Conservation (phyloP, 1,284 basidiomycete species). For the Entoloma clypeatum region DNA sequence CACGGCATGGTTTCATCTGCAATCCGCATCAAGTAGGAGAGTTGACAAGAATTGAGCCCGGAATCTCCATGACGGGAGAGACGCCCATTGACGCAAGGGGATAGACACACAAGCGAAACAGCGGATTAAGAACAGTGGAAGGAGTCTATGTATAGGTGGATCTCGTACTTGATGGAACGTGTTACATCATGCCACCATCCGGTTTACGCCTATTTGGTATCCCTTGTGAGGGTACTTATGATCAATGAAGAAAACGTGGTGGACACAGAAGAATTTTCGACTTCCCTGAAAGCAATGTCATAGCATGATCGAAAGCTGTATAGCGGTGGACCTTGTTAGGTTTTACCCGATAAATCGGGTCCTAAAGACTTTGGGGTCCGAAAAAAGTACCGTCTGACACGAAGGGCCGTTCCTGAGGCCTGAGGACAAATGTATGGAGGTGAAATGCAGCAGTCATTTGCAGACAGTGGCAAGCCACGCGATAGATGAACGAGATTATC, state of each 20-base stretch:
- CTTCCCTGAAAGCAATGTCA: neutral
- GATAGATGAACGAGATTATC: too few species aligned
- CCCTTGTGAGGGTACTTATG: constrained; percentile 5
- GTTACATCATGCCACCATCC: constrained; percentile 16
- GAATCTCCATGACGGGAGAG: constrained; percentile 12
- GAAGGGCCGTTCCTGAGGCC: too few species aligned
- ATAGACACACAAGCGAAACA: constrained; percentile 15
- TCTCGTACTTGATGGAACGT: constrained; percentile 19
- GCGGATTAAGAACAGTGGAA: constrained; percentile 19
- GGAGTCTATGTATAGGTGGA: constrained; percentile 16
- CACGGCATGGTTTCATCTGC: constrained; percentile 16
- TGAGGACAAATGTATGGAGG: too few species aligned
- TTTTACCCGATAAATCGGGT: neutral
- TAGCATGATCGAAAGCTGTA: neutral
- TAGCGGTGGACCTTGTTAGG: neutral
- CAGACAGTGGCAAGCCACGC: too few species aligned
- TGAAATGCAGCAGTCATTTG: too few species aligned
- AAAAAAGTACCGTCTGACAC: too few species aligned
- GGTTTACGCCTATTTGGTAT: constrained; percentile 15
- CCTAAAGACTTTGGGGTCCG: neutral
- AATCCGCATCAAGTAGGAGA: constrained; percentile 17
- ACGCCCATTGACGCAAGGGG: constrained; percentile 17
- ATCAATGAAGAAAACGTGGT: constrained; percentile 4
- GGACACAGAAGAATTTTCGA: neutral
- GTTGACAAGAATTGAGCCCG: constrained; percentile 13